phyloP scores from a whole-genome alignment of 2,329 filamentous ascomycete genomes.

The Rhexocercosporidium sp. region DNA sequence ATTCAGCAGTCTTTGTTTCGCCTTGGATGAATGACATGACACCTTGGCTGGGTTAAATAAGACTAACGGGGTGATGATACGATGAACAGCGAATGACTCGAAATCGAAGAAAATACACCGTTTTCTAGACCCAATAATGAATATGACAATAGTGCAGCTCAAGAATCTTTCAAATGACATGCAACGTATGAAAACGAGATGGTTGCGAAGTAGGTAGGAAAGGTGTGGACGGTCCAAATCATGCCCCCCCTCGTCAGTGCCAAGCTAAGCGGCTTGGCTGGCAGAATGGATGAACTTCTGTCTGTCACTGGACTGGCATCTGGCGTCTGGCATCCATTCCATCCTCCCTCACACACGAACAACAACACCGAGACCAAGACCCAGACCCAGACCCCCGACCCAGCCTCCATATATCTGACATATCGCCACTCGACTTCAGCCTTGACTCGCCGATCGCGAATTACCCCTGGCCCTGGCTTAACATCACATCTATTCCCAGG shows the following conservation, averaged over 20 bases:
- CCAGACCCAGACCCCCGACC: background rate
- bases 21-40: background rate
- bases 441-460: conserved; percentile 19
- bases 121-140: no score
- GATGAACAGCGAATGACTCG: background rate
- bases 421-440: conserved; percentile 17
- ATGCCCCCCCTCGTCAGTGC: background rate
- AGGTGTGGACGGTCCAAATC: background rate
- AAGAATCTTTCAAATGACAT: no score
- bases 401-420: no score
- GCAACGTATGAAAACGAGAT: no score
- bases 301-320: background rate
- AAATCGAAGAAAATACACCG: background rate
- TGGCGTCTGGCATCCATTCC: background rate
- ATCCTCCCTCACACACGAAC: background rate
- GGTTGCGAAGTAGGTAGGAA: background rate
- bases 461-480: conserved; percentile 3
- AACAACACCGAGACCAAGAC: conserved; percentile 1
- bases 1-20: background rate
- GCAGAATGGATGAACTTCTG: background rate
- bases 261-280: background rate
- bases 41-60: background rate
- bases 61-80: no score
- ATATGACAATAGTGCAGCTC: no score
- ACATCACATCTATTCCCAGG: background rate